These are phyloP conservation scores for Backusella luteola DNA, from an alignment of 192 early-diverging fungal species.

Conservation along the genomic window DNA sequence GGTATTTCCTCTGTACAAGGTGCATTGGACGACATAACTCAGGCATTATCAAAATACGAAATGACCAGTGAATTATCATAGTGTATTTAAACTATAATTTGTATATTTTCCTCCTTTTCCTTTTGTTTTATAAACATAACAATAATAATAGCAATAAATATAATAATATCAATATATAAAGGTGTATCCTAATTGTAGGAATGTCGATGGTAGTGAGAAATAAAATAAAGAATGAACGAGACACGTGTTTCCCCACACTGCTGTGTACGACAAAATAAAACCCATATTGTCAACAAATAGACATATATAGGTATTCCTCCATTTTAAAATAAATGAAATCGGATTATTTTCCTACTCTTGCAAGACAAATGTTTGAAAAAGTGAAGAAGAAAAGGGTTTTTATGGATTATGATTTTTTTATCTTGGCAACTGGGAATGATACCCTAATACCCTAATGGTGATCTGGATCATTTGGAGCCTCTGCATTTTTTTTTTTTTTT, in stretches of 20 bases:
- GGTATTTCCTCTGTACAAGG: conserved; percentile 4
- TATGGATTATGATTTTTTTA: not conserved
- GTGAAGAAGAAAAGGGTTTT: not conserved
- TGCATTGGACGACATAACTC: not conserved
- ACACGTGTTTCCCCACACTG: conserved; percentile 7
- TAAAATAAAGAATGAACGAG: not conserved
- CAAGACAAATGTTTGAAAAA: not conserved
- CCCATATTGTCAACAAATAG: not conserved
- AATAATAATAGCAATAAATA: not conserved
- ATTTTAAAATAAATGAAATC: not conserved
- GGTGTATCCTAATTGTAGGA: not conserved
- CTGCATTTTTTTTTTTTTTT: not conserved
- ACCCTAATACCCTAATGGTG: not conserved
- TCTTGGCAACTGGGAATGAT: not conserved
- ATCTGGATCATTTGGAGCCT: not conserved
- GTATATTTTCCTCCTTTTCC: not conserved
- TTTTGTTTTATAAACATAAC: not conserved
- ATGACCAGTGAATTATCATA: conserved; percentile 4
- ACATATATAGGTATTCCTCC: not conserved
- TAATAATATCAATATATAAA: not conserved
- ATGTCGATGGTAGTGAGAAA: not conserved
- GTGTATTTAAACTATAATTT: not conserved
- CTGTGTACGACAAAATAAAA: not conserved
- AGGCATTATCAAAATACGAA: conserved; percentile 15
- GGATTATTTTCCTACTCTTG: not conserved